phyloP scores from a whole-genome alignment of 2,329 filamentous ascomycete genomes.

The Emergomyces orientalis region DNA sequence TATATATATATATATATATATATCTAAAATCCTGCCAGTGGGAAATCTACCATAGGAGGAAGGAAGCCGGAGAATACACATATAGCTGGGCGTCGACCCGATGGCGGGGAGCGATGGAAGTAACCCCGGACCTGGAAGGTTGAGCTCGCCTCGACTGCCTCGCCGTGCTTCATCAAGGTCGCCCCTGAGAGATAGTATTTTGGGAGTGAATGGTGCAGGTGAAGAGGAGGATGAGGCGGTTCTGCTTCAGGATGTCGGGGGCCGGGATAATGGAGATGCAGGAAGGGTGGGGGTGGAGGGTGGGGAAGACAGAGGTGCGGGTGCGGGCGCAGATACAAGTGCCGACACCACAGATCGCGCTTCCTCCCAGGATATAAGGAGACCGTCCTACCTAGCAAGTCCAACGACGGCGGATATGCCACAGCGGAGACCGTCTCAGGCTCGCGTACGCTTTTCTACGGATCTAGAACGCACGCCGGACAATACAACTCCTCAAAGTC shows the following conservation, averaged over 20 bases:
- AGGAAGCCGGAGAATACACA: background rate
- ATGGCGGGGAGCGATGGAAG: slow-evolving; percentile 12
- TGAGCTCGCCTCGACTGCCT: slow-evolving; percentile 7
- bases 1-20: background rate
- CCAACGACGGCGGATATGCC: slow-evolving; percentile 6
- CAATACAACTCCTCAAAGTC: slow-evolving; percentile 6
- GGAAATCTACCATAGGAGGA: background rate
- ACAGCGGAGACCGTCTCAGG: slow-evolving; percentile 14
- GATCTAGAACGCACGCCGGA: slow-evolving; percentile 17
- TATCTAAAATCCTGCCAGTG: background rate
- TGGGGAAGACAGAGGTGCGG: background rate
- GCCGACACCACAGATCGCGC: background rate
- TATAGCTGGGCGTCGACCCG: background rate
- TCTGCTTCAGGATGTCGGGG: slow-evolving; percentile 30
- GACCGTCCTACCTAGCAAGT: slow-evolving; percentile 5
- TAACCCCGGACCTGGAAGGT: slow-evolving; percentile 5
- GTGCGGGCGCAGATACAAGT: background rate
- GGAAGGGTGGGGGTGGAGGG: background rate
- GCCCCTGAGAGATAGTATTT: slow-evolving; percentile 12
- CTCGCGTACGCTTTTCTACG: slow-evolving; percentile 21
- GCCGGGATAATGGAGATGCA: background rate
- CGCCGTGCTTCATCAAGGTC: slow-evolving; percentile 12
- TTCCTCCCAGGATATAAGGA: slow-evolving; percentile 1
- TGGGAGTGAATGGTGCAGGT: background rate
- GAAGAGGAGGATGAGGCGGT: slow-evolving; percentile 37